A percentile compares a stretch with the other conserved stretches of the same genome.
phyloP scores from a whole-genome alignment of 345 rosid genomes.

The rapeseed (Brassica napus) region Da-Ae NC_063441.1:20457501-20458000 shows the following conservation, averaged over 20 bases:
- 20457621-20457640: too few relatives aligned
- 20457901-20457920: neutral
- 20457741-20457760: neutral
- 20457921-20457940: slow-evolving; percentile 15
- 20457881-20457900: slow-evolving; percentile 14
- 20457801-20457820: neutral
- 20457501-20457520: too few relatives aligned
- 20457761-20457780: neutral
- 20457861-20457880: slow-evolving; percentile 24
- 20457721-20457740: neutral
- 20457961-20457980: neutral
- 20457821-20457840: neutral
- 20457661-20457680: too few relatives aligned
- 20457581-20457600: too few relatives aligned
- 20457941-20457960: slow-evolving; percentile 1
- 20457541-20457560: too few relatives aligned
- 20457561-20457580: too few relatives aligned
- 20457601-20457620: too few relatives aligned
- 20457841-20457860: slow-evolving; percentile 14
- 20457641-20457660: too few relatives aligned
- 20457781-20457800: neutral
- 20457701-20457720: neutral
- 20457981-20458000: neutral
- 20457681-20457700: neutral
- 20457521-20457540: too few relatives aligned